Conservation (phyloP, 2,329 filamentous ascomycete species). For the Atkinsonella hypoxylon region DNA sequence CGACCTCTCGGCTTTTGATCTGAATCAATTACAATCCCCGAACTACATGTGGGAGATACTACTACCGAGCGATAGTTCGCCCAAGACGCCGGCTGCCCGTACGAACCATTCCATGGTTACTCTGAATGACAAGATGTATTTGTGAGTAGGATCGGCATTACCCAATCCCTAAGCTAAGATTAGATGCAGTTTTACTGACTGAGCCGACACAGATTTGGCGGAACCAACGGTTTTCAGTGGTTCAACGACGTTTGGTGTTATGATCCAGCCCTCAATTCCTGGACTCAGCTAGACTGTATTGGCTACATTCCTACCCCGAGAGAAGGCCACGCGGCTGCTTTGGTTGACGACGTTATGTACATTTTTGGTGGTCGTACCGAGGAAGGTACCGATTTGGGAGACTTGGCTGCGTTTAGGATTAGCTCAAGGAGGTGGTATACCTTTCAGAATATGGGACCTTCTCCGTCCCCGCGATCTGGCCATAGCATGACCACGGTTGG, state of each 20-base stretch:
- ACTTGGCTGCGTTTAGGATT: slow-evolving; percentile 68
- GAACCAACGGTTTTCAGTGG: slow-evolving; percentile 91
- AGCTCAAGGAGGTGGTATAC: slow-evolving; percentile 92
- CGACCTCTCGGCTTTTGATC: slow-evolving; percentile 84
- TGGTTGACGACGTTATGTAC: slow-evolving; percentile 98
- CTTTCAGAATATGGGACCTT: slow-evolving; percentile 98
- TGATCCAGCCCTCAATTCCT: slow-evolving; percentile 69
- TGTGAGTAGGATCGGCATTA: slow-evolving; percentile 44
- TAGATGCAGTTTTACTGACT: neutral
- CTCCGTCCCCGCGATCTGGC: slow-evolving; percentile 82
- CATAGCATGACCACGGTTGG: slow-evolving; percentile 96
- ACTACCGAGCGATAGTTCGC: slow-evolving; percentile 47
- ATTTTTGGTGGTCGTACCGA: slow-evolving; percentile 94
- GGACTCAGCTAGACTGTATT: slow-evolving; percentile 87
- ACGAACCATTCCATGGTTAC: slow-evolving; percentile 92
- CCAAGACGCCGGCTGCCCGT: slow-evolving; percentile 63
- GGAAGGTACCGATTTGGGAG: slow-evolving; percentile 82
- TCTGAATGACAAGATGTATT: slow-evolving; percentile 84
- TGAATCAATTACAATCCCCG: slow-evolving; percentile 86
- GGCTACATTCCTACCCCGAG: slow-evolving; percentile 90
- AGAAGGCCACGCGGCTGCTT: slow-evolving; percentile 85
- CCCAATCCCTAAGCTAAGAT: neutral
- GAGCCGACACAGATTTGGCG: slow-evolving; percentile 61
- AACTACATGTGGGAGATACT: slow-evolving; percentile 91
- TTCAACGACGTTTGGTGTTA: slow-evolving; percentile 99